Base-by-base conservation (phyloP, 495 filamentous ascomycete genomes). In the Clohesyomyces aquaticus region DNA sequence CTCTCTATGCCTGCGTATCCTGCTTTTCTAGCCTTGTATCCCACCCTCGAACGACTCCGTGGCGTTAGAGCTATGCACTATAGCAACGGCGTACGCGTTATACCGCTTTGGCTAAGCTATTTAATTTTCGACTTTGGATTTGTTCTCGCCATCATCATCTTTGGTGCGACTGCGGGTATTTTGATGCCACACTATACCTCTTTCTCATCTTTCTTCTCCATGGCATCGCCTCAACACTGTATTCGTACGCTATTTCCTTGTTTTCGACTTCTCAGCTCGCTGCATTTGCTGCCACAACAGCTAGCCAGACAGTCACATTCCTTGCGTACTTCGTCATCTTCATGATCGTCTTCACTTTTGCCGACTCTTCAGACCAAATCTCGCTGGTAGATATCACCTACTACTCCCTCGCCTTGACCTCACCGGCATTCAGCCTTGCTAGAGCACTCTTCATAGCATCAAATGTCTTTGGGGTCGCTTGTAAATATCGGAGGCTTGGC, bases 21-120 rank as follows among this genome's bases (percentile, higher is more conserved):
- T 4, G 90, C 85, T 26, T 91, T 96, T 77, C 94, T 94, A 67
- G 85, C 87, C 1, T 80, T 96, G 18, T 96, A 96, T 74, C 89
- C 90, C 23, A 94, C 90, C 1, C 72, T 88, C 4, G 91, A 96
- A 72, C 81, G 91, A 10, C 78, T 90, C 11, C 75, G 86, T 9
- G 87, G 91, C 53, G 88, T 96, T 28, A 81, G 92, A 28, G 87
- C 88, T 14, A 76, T 96, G 46, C 88, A 96, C 68, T 96, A 94
- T 32, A 66, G 61, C 55, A 72, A 72, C 43, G 70, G 89, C 55
- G 88, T 92, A n/a, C 78, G 87, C 42, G 82, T 82, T 0, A 69
- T 89, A 1, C 88, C 88, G 3, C 77, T 94, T 9, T 94, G 90
- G 72, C 25, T 88, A 3, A 90, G 91, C 9, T 93, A 96, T 74